phyloP scores from a whole-genome alignment of 306 rosid genomes.

The Sicyos baderoa region DNA sequence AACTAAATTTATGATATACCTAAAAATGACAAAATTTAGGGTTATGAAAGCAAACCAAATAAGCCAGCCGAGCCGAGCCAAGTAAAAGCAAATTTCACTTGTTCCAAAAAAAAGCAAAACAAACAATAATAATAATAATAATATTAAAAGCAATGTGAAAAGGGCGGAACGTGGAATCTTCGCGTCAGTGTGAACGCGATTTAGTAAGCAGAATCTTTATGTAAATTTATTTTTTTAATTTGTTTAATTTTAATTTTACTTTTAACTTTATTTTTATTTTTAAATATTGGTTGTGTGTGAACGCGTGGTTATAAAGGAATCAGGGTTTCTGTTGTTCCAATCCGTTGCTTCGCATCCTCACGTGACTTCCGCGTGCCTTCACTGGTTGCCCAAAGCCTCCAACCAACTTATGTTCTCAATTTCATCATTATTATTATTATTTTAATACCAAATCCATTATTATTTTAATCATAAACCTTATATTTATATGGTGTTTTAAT shows the following conservation, averaged over 20 bases:
- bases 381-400: too few species aligned
- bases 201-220: not conserved
- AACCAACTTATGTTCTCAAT: not conserved
- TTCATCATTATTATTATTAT: too few species aligned
- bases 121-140: not conserved
- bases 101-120: too few species aligned
- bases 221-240: too few species aligned
- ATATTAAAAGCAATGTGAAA: constrained; percentile 12
- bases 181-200: constrained; percentile 9
- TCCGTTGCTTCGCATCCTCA: not conserved
- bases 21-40: not conserved
- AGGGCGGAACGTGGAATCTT: not conserved
- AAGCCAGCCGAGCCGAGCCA: not conserved
- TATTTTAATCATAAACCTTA: not conserved
- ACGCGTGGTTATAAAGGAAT: constrained; percentile 7
- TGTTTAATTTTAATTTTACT: too few species aligned
- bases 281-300: not conserved
- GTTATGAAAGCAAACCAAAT: not conserved
- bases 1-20: too few species aligned
- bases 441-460: not conserved
- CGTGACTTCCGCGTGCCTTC: constrained; percentile 12
- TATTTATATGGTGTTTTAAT: too few species aligned
- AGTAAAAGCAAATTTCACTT: too few species aligned
- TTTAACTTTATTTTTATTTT: not conserved
- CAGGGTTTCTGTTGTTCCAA: not conserved